phyloP scores from a whole-genome alignment of 2,329 filamentous ascomycete species.

The Metarhizium guizhouense region DNA sequence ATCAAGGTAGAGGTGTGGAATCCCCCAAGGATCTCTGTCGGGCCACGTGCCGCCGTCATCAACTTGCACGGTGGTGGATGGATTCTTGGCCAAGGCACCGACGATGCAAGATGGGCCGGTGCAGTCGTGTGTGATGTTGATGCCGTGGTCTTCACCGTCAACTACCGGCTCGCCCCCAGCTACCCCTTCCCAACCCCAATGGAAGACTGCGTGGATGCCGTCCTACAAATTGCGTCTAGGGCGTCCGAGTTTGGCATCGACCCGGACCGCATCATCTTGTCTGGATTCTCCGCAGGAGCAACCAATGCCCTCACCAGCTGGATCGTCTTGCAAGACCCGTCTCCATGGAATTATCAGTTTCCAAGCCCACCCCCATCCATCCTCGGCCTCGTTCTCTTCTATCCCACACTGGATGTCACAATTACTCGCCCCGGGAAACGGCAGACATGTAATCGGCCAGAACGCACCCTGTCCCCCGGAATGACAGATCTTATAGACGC shows the following conservation, averaged over 20 bases:
- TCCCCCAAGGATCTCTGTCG: conserved; percentile 23
- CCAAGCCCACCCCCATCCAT: conserved; percentile 35
- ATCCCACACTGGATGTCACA: conserved; percentile 55
- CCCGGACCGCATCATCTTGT: conserved; percentile 44
- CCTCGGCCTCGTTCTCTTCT: conserved; percentile 48
- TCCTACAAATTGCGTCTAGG: conserved; percentile 50
- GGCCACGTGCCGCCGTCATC: conserved; percentile 44
- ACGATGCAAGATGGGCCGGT: conserved; percentile 53
- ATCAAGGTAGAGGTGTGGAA: conserved; percentile 40
- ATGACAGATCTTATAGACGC: conserved; percentile 56
- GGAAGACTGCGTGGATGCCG: conserved; percentile 55
- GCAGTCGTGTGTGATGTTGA: conserved; percentile 41
- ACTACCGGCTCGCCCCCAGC: conserved; percentile 60
- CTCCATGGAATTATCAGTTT: conserved; percentile 27
- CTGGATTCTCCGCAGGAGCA: conserved; percentile 56
- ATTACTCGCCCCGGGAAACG: conserved; percentile 46
- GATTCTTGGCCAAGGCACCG: conserved; percentile 51
- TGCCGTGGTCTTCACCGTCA: conserved; percentile 53
- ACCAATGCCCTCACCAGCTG: conserved; percentile 43
- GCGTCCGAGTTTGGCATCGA: conserved; percentile 51
- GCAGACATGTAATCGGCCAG: conserved; percentile 41
- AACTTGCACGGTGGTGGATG: conserved; percentile 64
- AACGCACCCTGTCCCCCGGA: conserved; percentile 46
- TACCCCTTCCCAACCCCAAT: conserved; percentile 55
- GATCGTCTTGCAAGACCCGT: conserved; percentile 35